Conservation (phyloP, 768 basidiomycete species). For the Psilocybe cyanescens region DNA sequence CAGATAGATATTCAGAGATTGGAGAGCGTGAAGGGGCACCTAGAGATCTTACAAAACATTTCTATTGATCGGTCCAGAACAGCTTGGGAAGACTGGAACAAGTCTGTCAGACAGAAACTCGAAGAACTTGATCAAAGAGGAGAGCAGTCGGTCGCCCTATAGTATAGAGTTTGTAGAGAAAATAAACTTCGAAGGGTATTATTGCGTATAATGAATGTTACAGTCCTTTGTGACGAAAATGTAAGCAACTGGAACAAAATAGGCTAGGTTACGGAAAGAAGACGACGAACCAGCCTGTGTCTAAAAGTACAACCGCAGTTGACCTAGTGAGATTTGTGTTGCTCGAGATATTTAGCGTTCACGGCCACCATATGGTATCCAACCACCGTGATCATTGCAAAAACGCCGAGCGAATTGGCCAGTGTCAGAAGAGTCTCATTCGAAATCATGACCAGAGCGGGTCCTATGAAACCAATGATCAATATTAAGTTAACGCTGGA, state of each 20-base stretch:
- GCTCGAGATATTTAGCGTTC: slow-evolving; percentile 55
- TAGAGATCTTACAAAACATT: not conserved
- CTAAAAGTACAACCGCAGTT: slow-evolving; percentile 6
- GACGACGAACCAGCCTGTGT: not conserved
- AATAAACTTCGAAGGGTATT: not conserved
- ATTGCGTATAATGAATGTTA: not conserved
- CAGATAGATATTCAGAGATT: slow-evolving; percentile 3
- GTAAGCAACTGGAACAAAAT: not conserved
- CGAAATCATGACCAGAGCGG: slow-evolving; percentile 62
- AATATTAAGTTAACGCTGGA: not conserved
- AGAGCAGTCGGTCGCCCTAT: no score
- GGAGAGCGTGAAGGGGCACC: not conserved
- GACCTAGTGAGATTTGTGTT: slow-evolving; percentile 18
- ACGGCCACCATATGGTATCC: slow-evolving; percentile 91
- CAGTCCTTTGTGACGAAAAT: not conserved
- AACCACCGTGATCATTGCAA: slow-evolving; percentile 87
- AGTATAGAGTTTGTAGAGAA: no score
- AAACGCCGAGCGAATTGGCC: slow-evolving; percentile 82
- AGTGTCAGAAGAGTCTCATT: slow-evolving; percentile 81
- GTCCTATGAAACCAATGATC: not conserved
- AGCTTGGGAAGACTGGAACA: not conserved
- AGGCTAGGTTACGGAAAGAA: not conserved
- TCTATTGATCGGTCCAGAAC: not conserved
- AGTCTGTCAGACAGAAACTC: not conserved
- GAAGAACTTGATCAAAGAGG: not conserved